Percentiles rank a stretch among this genome's conserved stretches.
Conservation (phyloP, 495 filamentous ascomycete species). For the Glarea lozoyensis region DNA sequence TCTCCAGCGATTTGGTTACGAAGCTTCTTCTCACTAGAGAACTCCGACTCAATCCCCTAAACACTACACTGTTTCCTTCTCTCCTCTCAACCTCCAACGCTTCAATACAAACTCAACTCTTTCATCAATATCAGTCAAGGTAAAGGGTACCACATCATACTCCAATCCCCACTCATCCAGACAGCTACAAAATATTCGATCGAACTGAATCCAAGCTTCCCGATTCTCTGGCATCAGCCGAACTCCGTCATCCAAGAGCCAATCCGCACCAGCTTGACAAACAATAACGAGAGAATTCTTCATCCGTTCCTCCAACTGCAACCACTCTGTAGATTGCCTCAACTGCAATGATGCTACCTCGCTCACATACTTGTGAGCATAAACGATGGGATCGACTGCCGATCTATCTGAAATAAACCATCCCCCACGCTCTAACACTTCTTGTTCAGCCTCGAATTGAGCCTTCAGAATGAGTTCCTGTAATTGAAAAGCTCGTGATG, state of each 20-base stretch:
- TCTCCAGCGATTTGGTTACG: no score
- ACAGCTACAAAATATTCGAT: conserved; percentile 23
- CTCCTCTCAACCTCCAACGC: conserved; percentile 7
- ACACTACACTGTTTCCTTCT: background rate
- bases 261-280: conserved; percentile 32
- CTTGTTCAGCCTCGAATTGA: conserved; percentile 31
- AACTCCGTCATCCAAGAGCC: conserved; percentile 40
- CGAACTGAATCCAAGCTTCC: conserved; percentile 30
- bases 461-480: conserved; percentile 37
- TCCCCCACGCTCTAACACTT: background rate
- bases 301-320: conserved; percentile 28
- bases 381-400: conserved; percentile 38
- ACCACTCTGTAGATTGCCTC: conserved; percentile 24
- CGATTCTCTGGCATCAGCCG: conserved; percentile 36
- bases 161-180: conserved; percentile 16
- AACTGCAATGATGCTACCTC: conserved; percentile 22
- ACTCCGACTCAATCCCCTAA: background rate
- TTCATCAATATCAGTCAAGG: conserved; percentile 9
- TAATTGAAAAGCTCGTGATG: conserved; percentile 25
- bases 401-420: conserved; percentile 47
- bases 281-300: conserved; percentile 30
- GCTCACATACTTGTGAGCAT: conserved; percentile 31
- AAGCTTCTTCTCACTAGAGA: background rate
- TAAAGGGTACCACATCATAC: conserved; percentile 21
- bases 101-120: conserved; percentile 20